phyloP scores from a whole-genome alignment of 2,329 filamentous ascomycete species.

The Colletotrichum liaoningense region DNA sequence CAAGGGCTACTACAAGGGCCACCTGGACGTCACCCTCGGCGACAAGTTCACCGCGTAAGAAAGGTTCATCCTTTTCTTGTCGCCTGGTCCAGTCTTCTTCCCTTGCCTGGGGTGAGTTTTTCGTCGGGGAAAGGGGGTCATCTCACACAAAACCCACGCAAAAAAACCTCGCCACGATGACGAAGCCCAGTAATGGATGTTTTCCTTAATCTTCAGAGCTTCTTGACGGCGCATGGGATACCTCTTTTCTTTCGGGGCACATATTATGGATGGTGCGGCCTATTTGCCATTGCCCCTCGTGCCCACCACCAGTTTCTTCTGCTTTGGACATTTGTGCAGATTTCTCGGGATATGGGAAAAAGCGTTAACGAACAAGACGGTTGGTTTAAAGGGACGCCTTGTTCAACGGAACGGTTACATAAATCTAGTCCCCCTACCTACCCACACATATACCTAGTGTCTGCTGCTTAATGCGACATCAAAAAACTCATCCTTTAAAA shows the following conservation, averaged over 20 bases:
- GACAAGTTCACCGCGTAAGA: constrained; percentile 36
- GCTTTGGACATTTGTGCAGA: constrained; percentile 31
- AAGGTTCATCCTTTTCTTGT: too few species aligned
- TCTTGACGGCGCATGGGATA: constrained; percentile 32
- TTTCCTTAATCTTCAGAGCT: constrained; percentile 8
- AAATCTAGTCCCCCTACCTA: constrained; percentile 4
- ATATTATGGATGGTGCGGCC: constrained; percentile 19
- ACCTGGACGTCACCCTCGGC: constrained; percentile 47
- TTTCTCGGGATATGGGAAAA: constrained; percentile 23
- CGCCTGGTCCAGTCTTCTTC: background rate
- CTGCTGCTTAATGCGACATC: constrained; percentile 33
- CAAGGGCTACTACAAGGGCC: constrained; percentile 47
- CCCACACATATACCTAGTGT: constrained; percentile 33
- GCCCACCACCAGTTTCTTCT: constrained; percentile 14
- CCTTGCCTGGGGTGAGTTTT: constrained; percentile 10
- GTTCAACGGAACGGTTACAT: constrained; percentile 3
- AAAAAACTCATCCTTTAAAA: constrained; percentile 23
- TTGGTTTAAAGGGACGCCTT: constrained; percentile 7
- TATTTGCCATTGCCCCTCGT: background rate
- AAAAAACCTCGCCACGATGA: constrained; percentile 17
- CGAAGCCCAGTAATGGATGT: constrained; percentile 17
- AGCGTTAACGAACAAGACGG: constrained; percentile 3
- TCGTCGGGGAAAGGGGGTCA: constrained; percentile 19
- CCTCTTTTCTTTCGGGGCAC: constrained; percentile 20
- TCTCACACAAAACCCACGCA: background rate